A percentile compares a stretch with the other conserved stretches of the same genome.
Conservation (phyloP, 495 filamentous ascomycete species). For the Monascus purpureus region DNA sequence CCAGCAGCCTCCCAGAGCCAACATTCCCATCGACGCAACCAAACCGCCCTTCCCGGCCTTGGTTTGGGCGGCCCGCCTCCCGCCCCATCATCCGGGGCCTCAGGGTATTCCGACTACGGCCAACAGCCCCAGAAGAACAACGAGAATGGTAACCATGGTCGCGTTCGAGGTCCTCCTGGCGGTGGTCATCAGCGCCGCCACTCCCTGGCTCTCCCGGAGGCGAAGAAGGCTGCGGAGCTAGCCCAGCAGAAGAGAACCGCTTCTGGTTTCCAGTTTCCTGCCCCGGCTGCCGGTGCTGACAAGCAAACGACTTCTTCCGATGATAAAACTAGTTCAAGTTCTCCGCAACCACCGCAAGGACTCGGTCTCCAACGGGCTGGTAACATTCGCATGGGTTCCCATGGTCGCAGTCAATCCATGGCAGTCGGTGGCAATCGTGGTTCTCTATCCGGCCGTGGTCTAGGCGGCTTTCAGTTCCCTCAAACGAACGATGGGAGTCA, state of each 20-base stretch:
- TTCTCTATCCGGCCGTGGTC: constrained; percentile 41
- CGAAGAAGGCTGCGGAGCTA: constrained; percentile 92
- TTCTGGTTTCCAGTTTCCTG: constrained; percentile 87
- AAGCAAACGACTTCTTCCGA: constrained; percentile 28
- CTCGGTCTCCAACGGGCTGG: constrained; percentile 35
- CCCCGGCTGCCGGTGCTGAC: constrained; percentile 46
- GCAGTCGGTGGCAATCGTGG: constrained; percentile 46
- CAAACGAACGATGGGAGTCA: constrained; percentile 37
- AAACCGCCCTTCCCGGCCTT: constrained; percentile 91
- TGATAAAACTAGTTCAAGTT: constrained; percentile 21
- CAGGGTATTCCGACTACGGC: constrained; percentile 76
- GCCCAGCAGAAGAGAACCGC: constrained; percentile 95
- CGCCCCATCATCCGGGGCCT: constrained; percentile 89
- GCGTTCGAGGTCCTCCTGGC: constrained; percentile 58
- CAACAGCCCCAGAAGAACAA: constrained; percentile 42
- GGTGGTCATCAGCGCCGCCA: constrained; percentile 87
- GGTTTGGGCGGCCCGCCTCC: constrained; percentile 79
- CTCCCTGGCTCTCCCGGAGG: constrained; percentile 86
- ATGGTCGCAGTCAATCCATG: constrained; percentile 59
- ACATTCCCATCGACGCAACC: constrained; percentile 88
- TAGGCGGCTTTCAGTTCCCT: constrained; percentile 59
- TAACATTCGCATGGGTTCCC: constrained; percentile 35
- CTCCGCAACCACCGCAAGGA: constrained; percentile 25
- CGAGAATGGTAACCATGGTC: constrained; percentile 56
- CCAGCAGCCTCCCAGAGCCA: constrained; percentile 60